phyloP scores from a whole-genome alignment of 106 monocot genomes.

The Platanthera guangdongensis region DNA sequence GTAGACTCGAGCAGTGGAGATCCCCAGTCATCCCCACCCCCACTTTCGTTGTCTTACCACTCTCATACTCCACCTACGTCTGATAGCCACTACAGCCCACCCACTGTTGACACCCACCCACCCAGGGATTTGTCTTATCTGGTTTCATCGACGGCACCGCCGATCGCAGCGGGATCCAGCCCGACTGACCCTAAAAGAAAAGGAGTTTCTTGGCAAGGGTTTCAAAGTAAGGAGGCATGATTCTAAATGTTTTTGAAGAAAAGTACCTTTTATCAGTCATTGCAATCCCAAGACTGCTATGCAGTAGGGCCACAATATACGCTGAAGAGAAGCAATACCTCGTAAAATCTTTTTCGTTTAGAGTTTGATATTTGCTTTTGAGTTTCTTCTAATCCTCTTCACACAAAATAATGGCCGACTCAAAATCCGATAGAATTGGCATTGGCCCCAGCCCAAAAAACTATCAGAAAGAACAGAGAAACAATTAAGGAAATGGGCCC shows the following conservation, averaged over 20 bases:
- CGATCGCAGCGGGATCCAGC: too few species aligned
- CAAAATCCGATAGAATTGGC: slow-evolving; percentile 53
- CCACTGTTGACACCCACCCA: too few species aligned
- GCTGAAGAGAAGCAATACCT: slow-evolving; percentile 93
- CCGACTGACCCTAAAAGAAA: too few species aligned
- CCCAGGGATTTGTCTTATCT: too few species aligned
- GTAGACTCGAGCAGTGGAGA: too few species aligned
- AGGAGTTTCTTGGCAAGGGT: too few species aligned
- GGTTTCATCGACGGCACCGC: too few species aligned
- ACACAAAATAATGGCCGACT: slow-evolving; percentile 59
- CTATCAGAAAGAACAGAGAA: slow-evolving; percentile 22
- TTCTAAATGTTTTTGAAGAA: not conserved
- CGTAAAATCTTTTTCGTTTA: slow-evolving; percentile 41
- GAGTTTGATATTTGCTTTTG: slow-evolving; percentile 31
- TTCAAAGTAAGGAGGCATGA: too few species aligned
- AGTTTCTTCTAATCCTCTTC: slow-evolving; percentile 47
- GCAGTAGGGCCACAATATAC: slow-evolving; percentile 85
- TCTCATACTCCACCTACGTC: too few species aligned
- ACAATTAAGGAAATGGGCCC: not conserved
- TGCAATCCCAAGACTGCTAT: slow-evolving; percentile 69
- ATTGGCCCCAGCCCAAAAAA: slow-evolving; percentile 57
- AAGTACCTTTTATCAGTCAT: slow-evolving; percentile 62
- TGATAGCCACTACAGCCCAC: too few species aligned
- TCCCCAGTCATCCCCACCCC: too few species aligned
- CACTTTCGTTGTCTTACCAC: too few species aligned